phyloP scores from a whole-genome alignment of 345 rosid genomes.

The Erodium maritimum region DNA sequence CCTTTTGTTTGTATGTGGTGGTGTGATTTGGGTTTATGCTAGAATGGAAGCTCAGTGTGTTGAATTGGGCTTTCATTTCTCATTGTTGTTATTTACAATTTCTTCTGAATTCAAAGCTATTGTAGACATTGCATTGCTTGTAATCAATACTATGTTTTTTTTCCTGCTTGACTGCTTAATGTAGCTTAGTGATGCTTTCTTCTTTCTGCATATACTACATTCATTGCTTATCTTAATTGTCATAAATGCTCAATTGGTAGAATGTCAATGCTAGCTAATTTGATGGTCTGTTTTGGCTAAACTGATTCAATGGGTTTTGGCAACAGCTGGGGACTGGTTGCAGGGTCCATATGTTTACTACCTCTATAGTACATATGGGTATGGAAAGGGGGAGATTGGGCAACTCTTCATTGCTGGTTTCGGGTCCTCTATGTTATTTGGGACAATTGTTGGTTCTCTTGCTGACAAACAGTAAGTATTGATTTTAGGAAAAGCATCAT shows the following conservation, averaged over 20 bases:
- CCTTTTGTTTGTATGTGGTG: too few species aligned
- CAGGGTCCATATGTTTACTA: constrained; percentile 97
- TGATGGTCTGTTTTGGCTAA: constrained; percentile 6
- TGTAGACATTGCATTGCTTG: not conserved
- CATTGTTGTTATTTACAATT: not conserved
- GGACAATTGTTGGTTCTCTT: constrained; percentile 92
- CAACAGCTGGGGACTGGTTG: constrained; percentile 91
- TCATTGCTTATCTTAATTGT: not conserved
- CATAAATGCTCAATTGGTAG: not conserved
- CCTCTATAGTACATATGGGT: constrained; percentile 83
- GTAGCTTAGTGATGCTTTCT: too few species aligned
- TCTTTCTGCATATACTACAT: not conserved
- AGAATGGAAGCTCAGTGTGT: not conserved
- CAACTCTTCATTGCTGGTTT: constrained; percentile 97
- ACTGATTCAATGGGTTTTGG: constrained; percentile 16
- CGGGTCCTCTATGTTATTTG: constrained; percentile 97
- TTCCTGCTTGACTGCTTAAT: too few species aligned
- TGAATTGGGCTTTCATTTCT: not conserved
- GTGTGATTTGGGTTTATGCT: not conserved
- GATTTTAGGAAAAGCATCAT: too few species aligned
- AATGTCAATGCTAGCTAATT: not conserved
- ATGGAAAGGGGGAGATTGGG: constrained; percentile 78
- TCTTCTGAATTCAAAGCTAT: too few species aligned
- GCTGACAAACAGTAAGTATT: constrained; percentile 84
- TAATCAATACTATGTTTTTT: not conserved